A percentile compares a stretch with the other conserved stretches of the same genome.
phyloP scores from a whole-genome alignment of 768 basidiomycete genomes.

The Agaricus sinodeliciosus region DNA sequence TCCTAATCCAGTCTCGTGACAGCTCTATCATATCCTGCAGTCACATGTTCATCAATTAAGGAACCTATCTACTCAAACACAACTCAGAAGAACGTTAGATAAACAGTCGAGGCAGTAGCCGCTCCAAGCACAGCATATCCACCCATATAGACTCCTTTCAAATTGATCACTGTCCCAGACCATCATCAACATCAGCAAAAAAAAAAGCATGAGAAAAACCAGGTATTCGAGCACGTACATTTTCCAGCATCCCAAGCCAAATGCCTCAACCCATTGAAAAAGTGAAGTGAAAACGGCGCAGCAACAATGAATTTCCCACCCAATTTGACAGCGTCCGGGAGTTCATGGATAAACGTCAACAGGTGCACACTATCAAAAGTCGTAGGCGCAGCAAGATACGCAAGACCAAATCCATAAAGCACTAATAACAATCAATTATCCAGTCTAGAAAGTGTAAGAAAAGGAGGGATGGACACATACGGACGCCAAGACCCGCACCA shows the following conservation, averaged over 20 bases:
- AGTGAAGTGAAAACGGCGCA: slow-evolving; percentile 86
- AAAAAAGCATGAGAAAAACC: neutral
- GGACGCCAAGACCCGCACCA: slow-evolving; percentile 70
- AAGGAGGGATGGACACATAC: slow-evolving; percentile 39
- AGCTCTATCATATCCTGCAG: neutral
- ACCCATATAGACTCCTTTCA: slow-evolving; percentile 74
- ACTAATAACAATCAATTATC: slow-evolving; percentile 33
- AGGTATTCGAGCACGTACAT: slow-evolving; percentile 48
- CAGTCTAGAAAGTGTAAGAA: neutral
- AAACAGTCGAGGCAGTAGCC: slow-evolving; percentile 68
- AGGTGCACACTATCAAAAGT: slow-evolving; percentile 77
- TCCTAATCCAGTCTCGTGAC: slow-evolving; percentile 7
- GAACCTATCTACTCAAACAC: neutral
- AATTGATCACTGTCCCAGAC: slow-evolving; percentile 52
- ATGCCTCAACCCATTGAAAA: slow-evolving; percentile 86
- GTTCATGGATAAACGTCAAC: slow-evolving; percentile 58
- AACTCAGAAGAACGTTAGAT: slow-evolving; percentile 31
- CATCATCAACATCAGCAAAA: no score
- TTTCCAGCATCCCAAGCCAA: slow-evolving; percentile 84
- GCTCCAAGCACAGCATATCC: slow-evolving; percentile 84
- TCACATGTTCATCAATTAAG: neutral
- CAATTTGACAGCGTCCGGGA: slow-evolving; percentile 76
- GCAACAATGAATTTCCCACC: slow-evolving; percentile 75
- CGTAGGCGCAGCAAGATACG: slow-evolving; percentile 77
- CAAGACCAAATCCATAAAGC: slow-evolving; percentile 82